A percentile compares a stretch with the other conserved stretches of the same genome.
These are phyloP conservation scores for Sisymbrium irio DNA, from an alignment of 345 rosid genomes.

Conservation along the genomic window DNA sequence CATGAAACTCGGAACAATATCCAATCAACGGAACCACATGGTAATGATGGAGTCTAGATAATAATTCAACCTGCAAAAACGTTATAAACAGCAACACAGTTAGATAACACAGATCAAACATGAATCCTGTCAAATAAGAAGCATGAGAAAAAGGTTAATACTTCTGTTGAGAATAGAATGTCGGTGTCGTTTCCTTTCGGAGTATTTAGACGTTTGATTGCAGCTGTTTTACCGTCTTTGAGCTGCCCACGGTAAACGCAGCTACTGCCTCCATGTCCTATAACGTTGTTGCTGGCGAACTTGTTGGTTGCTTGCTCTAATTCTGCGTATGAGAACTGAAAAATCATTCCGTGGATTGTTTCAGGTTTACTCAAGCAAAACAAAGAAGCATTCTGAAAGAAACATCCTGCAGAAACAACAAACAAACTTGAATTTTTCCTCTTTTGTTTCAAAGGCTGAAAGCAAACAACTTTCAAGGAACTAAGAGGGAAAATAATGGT, in stretches of 20 bases:
- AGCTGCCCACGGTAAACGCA: constrained; percentile 83
- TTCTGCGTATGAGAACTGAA: constrained; percentile 65
- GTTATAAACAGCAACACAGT: background rate
- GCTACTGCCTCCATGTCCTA: constrained; percentile 94
- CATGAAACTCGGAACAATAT: constrained; percentile 76
- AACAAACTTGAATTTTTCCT: background rate
- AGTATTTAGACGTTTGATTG: constrained; percentile 69
- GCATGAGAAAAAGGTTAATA: constrained; percentile 22
- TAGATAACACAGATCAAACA: background rate
- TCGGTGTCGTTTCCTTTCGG: constrained; percentile 67
- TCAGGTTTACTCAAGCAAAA: constrained; percentile 50
- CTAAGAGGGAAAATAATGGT: background rate
- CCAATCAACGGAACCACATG: constrained; percentile 94
- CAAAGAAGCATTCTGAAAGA: constrained; percentile 50
- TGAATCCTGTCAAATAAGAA: background rate
- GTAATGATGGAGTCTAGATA: constrained; percentile 87
- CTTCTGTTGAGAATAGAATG: constrained; percentile 70
- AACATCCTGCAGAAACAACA: constrained; percentile 54
- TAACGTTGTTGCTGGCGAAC: constrained; percentile 64
- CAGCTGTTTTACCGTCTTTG: constrained; percentile 73
- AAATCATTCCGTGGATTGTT: constrained; percentile 51
- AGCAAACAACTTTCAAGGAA: background rate
- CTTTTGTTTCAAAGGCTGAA: constrained; percentile 1
- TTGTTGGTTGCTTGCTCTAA: constrained; percentile 73
- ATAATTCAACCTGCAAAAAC: constrained; percentile 65